Evolutionary conservation across 176 grass and related monocot species (phyloP).

Genomic region (Ampelocalamus luodianensis): DNA sequence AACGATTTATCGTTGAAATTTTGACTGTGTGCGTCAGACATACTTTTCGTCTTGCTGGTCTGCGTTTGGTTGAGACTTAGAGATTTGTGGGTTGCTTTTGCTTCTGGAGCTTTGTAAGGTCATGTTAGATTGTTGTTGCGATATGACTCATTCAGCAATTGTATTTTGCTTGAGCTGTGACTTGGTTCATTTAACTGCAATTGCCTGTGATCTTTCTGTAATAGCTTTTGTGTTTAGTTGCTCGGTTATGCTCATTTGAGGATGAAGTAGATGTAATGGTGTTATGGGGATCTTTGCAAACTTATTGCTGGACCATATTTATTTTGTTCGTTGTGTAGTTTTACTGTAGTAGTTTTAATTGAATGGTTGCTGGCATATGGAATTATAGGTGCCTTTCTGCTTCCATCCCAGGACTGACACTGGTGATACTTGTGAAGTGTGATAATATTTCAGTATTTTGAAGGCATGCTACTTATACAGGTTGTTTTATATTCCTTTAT

Average conservation of each 20-base stretch:
- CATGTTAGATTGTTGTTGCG: background rate
- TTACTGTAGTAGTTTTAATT: background rate
- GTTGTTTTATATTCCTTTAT: background rate
- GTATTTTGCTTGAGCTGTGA: background rate
- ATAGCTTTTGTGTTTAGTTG: background rate
- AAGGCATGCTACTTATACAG: slow-evolving; percentile 4
- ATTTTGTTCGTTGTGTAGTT: background rate
- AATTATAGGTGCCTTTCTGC: background rate
- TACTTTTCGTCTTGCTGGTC: background rate
- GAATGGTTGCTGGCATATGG: background rate
- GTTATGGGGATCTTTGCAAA: background rate
- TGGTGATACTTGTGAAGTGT: slow-evolving; percentile 2
- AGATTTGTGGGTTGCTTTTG: background rate
- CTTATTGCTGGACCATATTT: background rate
- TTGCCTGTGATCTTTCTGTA: background rate
- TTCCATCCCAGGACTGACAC: background rate
- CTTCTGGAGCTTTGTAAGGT: background rate
- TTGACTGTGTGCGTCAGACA: no score
- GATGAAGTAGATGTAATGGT: background rate
- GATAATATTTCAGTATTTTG: background rate
- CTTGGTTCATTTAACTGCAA: background rate
- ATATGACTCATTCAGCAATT: background rate
- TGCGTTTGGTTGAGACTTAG: background rate
- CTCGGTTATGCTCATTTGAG: background rate
- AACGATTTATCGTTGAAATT: background rate